A percentile compares a stretch with the other conserved stretches of the same genome.
Conservation (phyloP, 441 rosid genomes). For the Brassica hybrid region DNA sequence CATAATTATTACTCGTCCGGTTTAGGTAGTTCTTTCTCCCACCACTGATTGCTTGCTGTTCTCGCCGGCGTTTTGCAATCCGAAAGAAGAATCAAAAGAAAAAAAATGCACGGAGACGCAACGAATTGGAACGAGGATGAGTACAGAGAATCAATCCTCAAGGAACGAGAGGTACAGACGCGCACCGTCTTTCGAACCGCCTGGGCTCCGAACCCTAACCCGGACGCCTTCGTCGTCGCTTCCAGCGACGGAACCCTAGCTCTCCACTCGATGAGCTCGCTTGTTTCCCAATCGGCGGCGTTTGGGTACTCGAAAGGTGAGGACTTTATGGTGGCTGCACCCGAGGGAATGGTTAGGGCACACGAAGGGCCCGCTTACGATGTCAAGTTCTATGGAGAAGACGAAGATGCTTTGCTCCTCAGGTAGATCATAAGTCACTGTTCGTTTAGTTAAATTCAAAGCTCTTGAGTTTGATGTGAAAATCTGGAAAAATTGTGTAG, state of each 20-base stretch:
- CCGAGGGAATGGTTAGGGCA: slow-evolving; percentile 63
- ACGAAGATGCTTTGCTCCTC: slow-evolving; percentile 69
- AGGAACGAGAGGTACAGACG: slow-evolving; percentile 70
- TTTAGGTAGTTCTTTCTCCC: slow-evolving; percentile 4
- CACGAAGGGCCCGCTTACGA: slow-evolving; percentile 94
- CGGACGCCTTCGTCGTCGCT: slow-evolving; percentile 68
- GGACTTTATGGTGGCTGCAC: slow-evolving; percentile 55
- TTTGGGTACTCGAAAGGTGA: slow-evolving; percentile 48
- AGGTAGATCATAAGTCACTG: slow-evolving; percentile 52
- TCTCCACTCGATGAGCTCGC: slow-evolving; percentile 71
- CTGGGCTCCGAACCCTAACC: slow-evolving; percentile 76
- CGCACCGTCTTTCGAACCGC: slow-evolving; percentile 81
- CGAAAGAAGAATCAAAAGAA: slow-evolving; percentile 1
- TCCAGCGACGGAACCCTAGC: slow-evolving; percentile 84
- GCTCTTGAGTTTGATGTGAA: background rate
- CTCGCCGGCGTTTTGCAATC: slow-evolving; percentile 20
- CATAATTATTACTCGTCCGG: slow-evolving; percentile 22
- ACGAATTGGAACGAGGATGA: slow-evolving; percentile 80
- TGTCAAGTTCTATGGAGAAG: slow-evolving; percentile 78
- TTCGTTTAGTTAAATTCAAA: background rate
- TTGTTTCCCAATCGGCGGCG: slow-evolving; percentile 64
- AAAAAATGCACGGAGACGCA: slow-evolving; percentile 73
- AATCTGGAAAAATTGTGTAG: slow-evolving; percentile 47
- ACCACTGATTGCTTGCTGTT: slow-evolving; percentile 7
- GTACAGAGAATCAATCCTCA: slow-evolving; percentile 69